These are phyloP conservation scores for Lodderomyces oxycetoniae DNA, from an alignment of 1,139 yeast species.

Conservation along the genomic window DNA sequence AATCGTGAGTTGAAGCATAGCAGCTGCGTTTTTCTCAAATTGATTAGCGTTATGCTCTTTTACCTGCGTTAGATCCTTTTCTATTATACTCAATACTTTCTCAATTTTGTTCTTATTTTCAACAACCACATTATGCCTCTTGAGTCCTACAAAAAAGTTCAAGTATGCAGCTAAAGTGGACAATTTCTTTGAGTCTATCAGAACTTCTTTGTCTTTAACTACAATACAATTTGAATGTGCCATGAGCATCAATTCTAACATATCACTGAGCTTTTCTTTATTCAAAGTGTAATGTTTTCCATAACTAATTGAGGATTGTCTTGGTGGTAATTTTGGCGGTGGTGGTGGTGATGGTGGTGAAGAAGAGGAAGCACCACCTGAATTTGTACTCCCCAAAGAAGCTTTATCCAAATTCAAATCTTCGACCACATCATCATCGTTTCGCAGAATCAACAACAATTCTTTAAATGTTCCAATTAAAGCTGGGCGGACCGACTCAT, in stretches of 20 bases:
- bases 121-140: conserved; percentile 19
- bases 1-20: conserved; percentile 36
- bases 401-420: conserved; percentile 9
- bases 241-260: conserved; percentile 35
- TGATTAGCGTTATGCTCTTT: conserved; percentile 16
- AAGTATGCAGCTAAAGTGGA: conserved; percentile 49
- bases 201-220: conserved; percentile 12
- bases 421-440: conserved; percentile 4
- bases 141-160: conserved; percentile 49
- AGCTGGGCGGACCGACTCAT: conserved; percentile 52
- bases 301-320: conserved; percentile 13
- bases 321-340: conserved; percentile 21
- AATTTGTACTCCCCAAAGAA: not conserved
- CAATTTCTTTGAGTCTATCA: conserved; percentile 26
- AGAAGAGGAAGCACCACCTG: too few relatives aligned
- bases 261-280: conserved; percentile 31
- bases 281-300: conserved; percentile 36
- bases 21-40: conserved; percentile 33
- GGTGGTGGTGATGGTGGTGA: too few relatives aligned
- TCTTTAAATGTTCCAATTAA: conserved; percentile 66
- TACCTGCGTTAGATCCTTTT: conserved; percentile 13
- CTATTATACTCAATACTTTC: conserved; percentile 17
- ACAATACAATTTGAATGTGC: conserved; percentile 31
- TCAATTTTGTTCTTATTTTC: conserved; percentile 20
- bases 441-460: conserved; percentile 34